Evolutionary conservation across 1,139 yeast species (phyloP), one percentile per base, ranked within the genome.

Genomic region (Geotrichum aggregatum): DNA sequence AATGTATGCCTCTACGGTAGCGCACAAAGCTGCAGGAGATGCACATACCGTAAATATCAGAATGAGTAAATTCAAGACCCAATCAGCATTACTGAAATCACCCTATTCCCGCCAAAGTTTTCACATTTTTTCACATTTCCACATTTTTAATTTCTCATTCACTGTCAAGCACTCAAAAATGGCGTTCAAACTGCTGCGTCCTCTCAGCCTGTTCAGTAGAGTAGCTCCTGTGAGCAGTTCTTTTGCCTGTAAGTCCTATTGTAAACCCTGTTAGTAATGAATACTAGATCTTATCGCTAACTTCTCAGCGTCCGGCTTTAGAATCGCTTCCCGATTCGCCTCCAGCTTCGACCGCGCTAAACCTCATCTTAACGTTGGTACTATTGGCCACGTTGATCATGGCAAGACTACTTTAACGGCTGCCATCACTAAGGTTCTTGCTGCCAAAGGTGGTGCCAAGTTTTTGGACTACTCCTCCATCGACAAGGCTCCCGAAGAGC

Each of bases 401-500:
- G 98, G 98, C 73, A 92, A 92, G 76, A 91, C 98, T 64, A 91
- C 98, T 50, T 80, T 92, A 70, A 92, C 98, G 57, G 98, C 98
- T 60, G 98, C 98, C 66, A 91, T 92, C 76, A 92, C 98, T 75
- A 92, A 92, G 77, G 92, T 88, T 56, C 79, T 92, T 61, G 78
- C 97, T 51, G 81, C 78, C 64, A 78, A 78, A 66, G 98, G 98
- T 69, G 96, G 95, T 69, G 98, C 98, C 59, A 76, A 75, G 65
- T 92, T 91, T 79, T 79, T 89, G 76, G 98, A 92, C 72, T 92
- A 92, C 71, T 79, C 88, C 54, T 74, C 97, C 58, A 92, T 92
- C 67, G 98, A 92, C 75, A 87, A 88, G 76, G 98, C 98, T 50
- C 98, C 98, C 61, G 98, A 92, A 77, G 98, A 92, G 79, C 85